Evolutionary conservation across 495 filamentous ascomycete genomes (phyloP).

Genomic region (Aspergillus olivimuriae): DNA sequence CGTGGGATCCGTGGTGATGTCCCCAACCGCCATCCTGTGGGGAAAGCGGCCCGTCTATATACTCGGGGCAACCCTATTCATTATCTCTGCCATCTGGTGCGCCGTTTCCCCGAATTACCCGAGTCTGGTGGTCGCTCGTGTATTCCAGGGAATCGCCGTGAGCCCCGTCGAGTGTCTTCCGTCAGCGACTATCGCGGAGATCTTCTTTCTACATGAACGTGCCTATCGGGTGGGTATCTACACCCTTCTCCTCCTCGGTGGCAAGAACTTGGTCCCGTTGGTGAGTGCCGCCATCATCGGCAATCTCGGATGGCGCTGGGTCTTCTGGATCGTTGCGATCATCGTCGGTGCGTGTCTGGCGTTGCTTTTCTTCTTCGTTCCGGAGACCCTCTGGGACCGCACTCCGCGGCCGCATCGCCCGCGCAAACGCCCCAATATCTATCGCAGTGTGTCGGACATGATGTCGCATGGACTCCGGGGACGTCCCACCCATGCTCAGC

Average conservation of each 20-base stretch:
- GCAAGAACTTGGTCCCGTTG: slow-evolving; percentile 87
- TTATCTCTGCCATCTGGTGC: slow-evolving; percentile 78
- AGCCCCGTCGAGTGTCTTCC: slow-evolving; percentile 92
- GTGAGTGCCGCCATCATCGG: slow-evolving; percentile 84
- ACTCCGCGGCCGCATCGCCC: slow-evolving; percentile 58
- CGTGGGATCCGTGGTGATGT: slow-evolving; percentile 73
- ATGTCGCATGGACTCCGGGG: slow-evolving; percentile 33
- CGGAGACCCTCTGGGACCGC: slow-evolving; percentile 95
- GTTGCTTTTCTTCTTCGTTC: slow-evolving; percentile 83
- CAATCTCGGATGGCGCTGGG: slow-evolving; percentile 79
- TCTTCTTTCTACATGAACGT: slow-evolving; percentile 92
- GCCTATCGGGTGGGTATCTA: slow-evolving; percentile 96
- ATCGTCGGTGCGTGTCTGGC: slow-evolving; percentile 68
- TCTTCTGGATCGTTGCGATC: slow-evolving; percentile 87
- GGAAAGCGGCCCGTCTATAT: slow-evolving; percentile 94
- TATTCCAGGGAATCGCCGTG: slow-evolving; percentile 83
- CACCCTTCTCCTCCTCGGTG: slow-evolving; percentile 79
- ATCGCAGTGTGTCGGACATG: slow-evolving; percentile 36
- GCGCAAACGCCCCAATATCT: slow-evolving; percentile 26
- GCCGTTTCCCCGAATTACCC: slow-evolving; percentile 72
- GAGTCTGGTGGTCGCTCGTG: slow-evolving; percentile 73
- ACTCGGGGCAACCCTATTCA: slow-evolving; percentile 65
- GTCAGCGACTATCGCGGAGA: slow-evolving; percentile 91
- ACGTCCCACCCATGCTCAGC: slow-evolving; percentile 20
- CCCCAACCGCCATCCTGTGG: slow-evolving; percentile 84